Evolutionary conservation across 1,139 yeast species (phyloP).

Genomic region (Petasospora fabianii): DNA sequence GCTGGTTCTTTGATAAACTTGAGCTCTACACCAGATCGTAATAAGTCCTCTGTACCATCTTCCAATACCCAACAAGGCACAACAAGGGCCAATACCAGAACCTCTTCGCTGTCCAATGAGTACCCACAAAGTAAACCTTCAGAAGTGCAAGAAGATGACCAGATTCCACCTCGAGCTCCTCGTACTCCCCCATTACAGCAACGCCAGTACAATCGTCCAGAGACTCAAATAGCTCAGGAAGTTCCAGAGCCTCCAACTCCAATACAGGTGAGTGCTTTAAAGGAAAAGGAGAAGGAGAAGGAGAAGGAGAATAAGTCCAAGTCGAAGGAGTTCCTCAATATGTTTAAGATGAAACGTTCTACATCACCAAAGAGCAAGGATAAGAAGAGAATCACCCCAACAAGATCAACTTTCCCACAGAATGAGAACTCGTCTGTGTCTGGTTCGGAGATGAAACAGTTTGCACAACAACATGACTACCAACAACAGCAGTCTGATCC

Average conservation of each 20-base stretch:
- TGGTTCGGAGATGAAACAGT: neutral
- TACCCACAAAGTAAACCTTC: too few species aligned
- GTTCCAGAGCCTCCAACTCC: conserved; percentile 12
- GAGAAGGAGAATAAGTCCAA: conserved; percentile 17
- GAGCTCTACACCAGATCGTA: conserved; percentile 3
- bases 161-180: neutral
- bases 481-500: neutral
- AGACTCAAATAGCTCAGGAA: conserved; percentile 7
- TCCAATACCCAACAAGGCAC: too few species aligned
- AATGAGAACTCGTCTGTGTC: conserved; percentile 7
- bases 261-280: conserved; percentile 3
- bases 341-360: conserved; percentile 27
- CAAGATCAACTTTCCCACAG: conserved; percentile 8
- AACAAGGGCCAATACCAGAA: too few species aligned
- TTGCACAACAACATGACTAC: neutral
- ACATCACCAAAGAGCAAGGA: conserved; percentile 13
- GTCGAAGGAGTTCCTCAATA: conserved; percentile 25
- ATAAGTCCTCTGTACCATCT: too few species aligned
- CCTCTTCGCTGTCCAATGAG: too few species aligned
- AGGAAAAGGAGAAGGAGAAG: conserved; percentile 9
- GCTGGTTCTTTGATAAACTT: conserved; percentile 24
- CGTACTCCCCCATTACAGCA: conserved; percentile 1
- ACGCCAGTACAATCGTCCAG: conserved; percentile 5
- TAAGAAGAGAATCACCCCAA: conserved; percentile 11
- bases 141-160: neutral